Evolutionary conservation across 2,329 filamentous ascomycete species (phyloP), one percentile per base, ranked within the genome.

Genomic region (Dactylonectria estremocensis): DNA sequence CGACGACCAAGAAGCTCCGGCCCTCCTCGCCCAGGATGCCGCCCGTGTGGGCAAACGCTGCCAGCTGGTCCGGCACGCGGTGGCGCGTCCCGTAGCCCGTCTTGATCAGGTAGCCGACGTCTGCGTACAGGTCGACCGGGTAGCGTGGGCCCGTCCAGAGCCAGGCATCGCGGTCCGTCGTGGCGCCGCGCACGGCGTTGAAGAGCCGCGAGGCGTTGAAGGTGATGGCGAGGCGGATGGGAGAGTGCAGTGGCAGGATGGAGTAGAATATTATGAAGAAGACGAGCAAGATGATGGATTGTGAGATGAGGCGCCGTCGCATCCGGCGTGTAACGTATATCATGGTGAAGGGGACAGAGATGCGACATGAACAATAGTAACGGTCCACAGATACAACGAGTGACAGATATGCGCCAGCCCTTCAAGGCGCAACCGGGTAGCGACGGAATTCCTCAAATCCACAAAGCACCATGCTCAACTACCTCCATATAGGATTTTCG

Each of bases 1-100:
- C 87, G 14, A 88, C 83, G 9, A 88, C 81, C 3, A 88, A 62
- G 28, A 85, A 83, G 28, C 83, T 81, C 67, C 78, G 75, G n/a
- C 81, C 80, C 60, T 83, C 78, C 11, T 80, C 66, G 48, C 76
- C 76, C 62, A 84, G 67, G 50, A 82, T 80, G 7, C 69, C 74
- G n/a, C 77, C 78, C 16, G 74, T 73, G 11, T 68, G 67, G 18
- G 68, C 63, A 49, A 87, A 79, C 0, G 86, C 86, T 48, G 82
- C 78, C 11, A 89, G 76, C 75, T 86, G 83, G 11, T 83, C 81
- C 5, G 81, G 77, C 31, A 89, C 79, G 14, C 87, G 83, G 56
- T 83, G 77, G 53, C 83, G 82, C 18, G 87, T 88, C 61, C 87
- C 87, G 73, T 87, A 89, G 33, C 87, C 87, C 5, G 87, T 88